phyloP scores from a whole-genome alignment of 2,329 filamentous ascomycete genomes.

The Apiospora malaysiana region DNA sequence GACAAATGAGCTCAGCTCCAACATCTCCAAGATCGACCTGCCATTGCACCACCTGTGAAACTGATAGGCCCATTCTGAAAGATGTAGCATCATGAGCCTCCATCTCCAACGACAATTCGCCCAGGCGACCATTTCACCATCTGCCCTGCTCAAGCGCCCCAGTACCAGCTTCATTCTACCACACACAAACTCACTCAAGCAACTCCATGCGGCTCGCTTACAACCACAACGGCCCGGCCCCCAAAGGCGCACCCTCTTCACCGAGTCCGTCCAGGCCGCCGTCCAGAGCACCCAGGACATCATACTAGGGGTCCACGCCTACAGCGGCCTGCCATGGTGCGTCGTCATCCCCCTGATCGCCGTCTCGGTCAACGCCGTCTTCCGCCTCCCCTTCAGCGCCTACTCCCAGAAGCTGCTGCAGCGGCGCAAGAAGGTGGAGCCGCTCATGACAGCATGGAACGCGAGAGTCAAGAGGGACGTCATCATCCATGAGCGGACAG shows the following conservation, averaged over 20 bases:
- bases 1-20: background rate
- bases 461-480: conserved; percentile 28
- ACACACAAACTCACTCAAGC: background rate
- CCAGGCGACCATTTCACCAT: conserved; percentile 9
- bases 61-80: background rate
- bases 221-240: background rate
- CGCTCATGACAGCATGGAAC: conserved; percentile 44
- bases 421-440: conserved; percentile 37
- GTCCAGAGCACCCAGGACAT: conserved; percentile 47
- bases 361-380: conserved; percentile 49
- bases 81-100: conserved; percentile 19
- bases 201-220: background rate
- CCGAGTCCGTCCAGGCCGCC: conserved; percentile 34
- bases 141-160: conserved; percentile 5
- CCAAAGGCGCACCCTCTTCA: conserved; percentile 13
- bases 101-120: background rate
- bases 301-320: conserved; percentile 50
- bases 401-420: conserved; percentile 43
- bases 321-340: conserved; percentile 57
- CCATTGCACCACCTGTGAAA: background rate
- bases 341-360: conserved; percentile 59
- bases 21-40: background rate
- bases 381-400: conserved; percentile 54
- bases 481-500: background rate
- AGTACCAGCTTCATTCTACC: background rate